Evolutionary conservation across 2,329 filamentous ascomycete species (phyloP).

Genomic region (Sporothrix curviconia): DNA sequence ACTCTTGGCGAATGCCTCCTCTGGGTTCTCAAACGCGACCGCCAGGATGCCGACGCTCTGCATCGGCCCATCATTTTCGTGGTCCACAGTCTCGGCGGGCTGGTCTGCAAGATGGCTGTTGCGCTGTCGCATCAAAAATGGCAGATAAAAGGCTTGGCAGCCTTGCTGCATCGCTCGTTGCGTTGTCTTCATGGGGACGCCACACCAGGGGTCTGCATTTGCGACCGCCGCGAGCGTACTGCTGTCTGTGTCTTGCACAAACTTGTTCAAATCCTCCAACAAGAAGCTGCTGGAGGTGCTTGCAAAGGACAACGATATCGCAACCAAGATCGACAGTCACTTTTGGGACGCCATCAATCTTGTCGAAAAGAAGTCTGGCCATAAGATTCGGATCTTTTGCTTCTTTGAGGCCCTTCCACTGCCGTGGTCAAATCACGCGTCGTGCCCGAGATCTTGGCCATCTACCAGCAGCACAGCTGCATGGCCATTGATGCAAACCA

Average conservation of each 20-base stretch:
- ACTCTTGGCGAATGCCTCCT: conserved; percentile 1
- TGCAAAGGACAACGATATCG: not conserved
- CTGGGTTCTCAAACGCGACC: not conserved
- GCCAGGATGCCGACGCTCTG: not conserved
- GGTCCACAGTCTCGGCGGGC: conserved; percentile 21
- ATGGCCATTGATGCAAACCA: conserved; percentile 2
- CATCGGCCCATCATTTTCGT: conserved; percentile 30
- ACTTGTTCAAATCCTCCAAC: not conserved
- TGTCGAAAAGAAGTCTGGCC: not conserved
- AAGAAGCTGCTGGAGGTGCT: not conserved
- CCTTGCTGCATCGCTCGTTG: not conserved
- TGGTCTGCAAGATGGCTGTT: conserved; percentile 15
- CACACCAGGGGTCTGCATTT: conserved; percentile 3
- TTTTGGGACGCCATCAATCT: not conserved
- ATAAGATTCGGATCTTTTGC: not conserved
- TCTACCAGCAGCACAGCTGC: not conserved
- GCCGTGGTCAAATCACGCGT: not conserved
- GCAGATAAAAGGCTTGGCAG: not conserved
- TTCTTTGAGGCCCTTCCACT: conserved; percentile 6
- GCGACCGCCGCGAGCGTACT: not conserved
- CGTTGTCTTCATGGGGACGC: conserved; percentile 11
- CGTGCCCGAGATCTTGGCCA: not conserved
- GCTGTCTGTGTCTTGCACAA: not conserved
- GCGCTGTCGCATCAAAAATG: not conserved
- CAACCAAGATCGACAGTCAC: not conserved